phyloP scores from a whole-genome alignment of 352 stramenopile species.

The Pythium graminicola region DNA sequence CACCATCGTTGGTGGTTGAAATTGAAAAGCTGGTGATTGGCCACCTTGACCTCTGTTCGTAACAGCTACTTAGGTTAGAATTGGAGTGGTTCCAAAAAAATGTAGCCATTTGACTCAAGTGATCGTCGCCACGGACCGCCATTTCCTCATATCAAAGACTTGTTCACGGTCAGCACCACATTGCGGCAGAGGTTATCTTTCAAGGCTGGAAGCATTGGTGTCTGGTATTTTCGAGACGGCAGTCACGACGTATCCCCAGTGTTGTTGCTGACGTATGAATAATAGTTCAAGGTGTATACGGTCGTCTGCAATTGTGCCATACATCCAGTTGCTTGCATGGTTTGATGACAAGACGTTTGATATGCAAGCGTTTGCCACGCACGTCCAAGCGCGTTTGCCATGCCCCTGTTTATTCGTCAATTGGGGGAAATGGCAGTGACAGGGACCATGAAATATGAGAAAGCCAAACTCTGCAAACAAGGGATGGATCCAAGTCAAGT shows the following conservation, averaged over 20 bases:
- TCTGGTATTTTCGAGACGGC: slow-evolving; percentile 59
- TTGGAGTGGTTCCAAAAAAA: no score
- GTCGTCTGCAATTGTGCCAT: no score
- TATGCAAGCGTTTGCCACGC: slow-evolving; percentile 42
- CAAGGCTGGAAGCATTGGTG: slow-evolving; percentile 34
- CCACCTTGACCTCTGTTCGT: no score
- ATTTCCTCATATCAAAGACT: slow-evolving; percentile 45
- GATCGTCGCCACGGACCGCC: no score
- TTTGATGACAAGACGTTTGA: slow-evolving; percentile 59
- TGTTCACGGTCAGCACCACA: slow-evolving; percentile 30
- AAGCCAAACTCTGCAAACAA: slow-evolving; percentile 80
- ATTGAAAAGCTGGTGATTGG: not conserved
- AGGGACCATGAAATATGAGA: slow-evolving; percentile 90
- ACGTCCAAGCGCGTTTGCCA: slow-evolving; percentile 40
- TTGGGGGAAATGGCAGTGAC: slow-evolving; percentile 72
- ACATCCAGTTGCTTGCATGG: no score
- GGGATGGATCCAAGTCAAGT: slow-evolving; percentile 66
- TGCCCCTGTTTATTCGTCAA: slow-evolving; percentile 83
- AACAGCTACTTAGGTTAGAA: no score
- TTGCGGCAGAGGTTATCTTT: slow-evolving; percentile 37
- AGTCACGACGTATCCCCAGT: slow-evolving; percentile 46
- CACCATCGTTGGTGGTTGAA: slow-evolving; percentile 10
- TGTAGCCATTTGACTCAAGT: no score
- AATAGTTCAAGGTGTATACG: no score
- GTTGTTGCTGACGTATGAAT: slow-evolving; percentile 57